Percentiles rank a stretch among this genome's conserved stretches.
phyloP scores from a whole-genome alignment of 805 yeast genomes.

The Metschnikowia baotianmanensis region DNA sequence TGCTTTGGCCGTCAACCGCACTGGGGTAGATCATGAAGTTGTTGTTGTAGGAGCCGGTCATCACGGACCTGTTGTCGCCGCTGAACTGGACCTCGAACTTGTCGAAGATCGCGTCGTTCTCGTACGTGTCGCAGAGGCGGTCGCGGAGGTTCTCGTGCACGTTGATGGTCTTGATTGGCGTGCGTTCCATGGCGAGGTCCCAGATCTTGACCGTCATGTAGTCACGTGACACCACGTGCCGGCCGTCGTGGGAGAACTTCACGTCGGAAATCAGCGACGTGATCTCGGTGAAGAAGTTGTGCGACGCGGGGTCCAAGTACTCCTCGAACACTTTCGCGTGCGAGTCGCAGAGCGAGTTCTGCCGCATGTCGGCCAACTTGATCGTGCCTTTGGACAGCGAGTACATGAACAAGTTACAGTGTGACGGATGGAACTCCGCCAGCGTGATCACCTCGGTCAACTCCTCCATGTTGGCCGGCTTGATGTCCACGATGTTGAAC shows the following conservation, averaged over 20 bases:
- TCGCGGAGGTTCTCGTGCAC: constrained; percentile 95
- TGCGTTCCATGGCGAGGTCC: constrained; percentile 97
- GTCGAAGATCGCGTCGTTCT: constrained; percentile 97
- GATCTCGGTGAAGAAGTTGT: constrained; percentile 95
- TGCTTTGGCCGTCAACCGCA: constrained; percentile 42
- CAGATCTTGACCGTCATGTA: constrained; percentile 96
- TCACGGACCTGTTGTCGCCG: constrained; percentile 87
- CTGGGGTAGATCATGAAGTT: constrained; percentile 96
- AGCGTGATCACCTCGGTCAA: constrained; percentile 95
- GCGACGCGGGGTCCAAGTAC: constrained; percentile 85
- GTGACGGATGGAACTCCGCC: constrained; percentile 92
- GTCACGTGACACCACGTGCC: constrained; percentile 95
- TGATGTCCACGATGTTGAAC: constrained; percentile 95
- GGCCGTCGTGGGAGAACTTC: constrained; percentile 86
- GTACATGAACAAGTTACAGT: constrained; percentile 93
- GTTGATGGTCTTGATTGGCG: constrained; percentile 90
- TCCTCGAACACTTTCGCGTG: constrained; percentile 90
- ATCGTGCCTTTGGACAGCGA: constrained; percentile 94
- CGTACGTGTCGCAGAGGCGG: constrained; percentile 93
- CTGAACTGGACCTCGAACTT: constrained; percentile 95
- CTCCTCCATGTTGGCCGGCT: constrained; percentile 98
- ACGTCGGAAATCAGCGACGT: constrained; percentile 93
- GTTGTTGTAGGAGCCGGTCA: constrained; percentile 97
- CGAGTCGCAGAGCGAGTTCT: constrained; percentile 87
- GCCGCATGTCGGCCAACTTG: constrained; percentile 94